These are phyloP conservation scores for Gaeumannomyces tritici DNA, from an alignment of 2,329 filamentous ascomycete genomes.

Conservation along the genomic window DNA sequence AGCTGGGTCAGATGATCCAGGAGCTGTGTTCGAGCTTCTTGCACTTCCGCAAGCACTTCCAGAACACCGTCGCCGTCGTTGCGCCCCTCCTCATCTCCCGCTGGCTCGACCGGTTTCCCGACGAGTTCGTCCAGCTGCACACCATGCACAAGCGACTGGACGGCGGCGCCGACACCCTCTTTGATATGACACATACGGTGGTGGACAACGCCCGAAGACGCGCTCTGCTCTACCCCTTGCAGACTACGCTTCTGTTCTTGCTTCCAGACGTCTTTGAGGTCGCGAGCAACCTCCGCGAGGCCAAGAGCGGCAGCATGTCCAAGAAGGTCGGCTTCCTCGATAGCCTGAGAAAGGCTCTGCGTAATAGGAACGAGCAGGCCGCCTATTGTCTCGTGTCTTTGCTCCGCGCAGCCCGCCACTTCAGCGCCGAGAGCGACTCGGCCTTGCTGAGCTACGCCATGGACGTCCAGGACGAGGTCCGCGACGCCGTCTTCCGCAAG, in stretches of 20 bases:
- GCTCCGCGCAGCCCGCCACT: constrained; percentile 54
- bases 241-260: constrained; percentile 52
- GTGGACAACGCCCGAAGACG: constrained; percentile 47
- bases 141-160: constrained; percentile 52
- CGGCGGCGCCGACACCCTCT: constrained; percentile 55
- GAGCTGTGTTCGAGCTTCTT: constrained; percentile 59
- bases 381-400: constrained; percentile 56
- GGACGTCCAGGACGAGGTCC: constrained; percentile 60
- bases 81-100: constrained; percentile 53
- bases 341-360: constrained; percentile 49
- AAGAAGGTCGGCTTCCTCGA: constrained; percentile 61
- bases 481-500: constrained; percentile 53
- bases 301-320: constrained; percentile 49
- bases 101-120: constrained; percentile 56
- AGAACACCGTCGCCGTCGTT: constrained; percentile 53
- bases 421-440: constrained; percentile 52
- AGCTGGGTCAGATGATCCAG: constrained; percentile 52
- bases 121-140: constrained; percentile 57
- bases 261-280: constrained; percentile 62
- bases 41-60: constrained; percentile 54
- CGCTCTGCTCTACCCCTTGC: constrained; percentile 49
- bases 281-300: constrained; percentile 56
- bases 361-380: constrained; percentile 56
- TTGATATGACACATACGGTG: constrained; percentile 58
- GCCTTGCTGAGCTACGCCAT: constrained; percentile 54